Base-by-base conservation (phyloP, 352 stramenopile species). In the Phytophthora hibernalis region DNA sequence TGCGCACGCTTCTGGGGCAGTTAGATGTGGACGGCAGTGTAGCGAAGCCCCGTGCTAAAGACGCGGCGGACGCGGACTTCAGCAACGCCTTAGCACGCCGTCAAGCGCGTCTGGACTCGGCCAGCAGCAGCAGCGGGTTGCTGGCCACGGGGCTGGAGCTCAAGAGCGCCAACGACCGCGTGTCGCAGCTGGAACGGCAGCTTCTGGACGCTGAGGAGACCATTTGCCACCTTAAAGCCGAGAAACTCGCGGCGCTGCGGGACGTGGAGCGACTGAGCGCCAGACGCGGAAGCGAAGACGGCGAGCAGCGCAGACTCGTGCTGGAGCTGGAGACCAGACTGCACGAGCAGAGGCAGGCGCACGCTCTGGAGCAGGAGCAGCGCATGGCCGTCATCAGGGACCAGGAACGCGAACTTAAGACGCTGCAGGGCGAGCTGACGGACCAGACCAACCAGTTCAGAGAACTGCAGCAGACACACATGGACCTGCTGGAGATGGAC, bases 201-300 rank as follows among this genome's bases (percentile, higher is more conserved):
- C 70, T 92, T 20, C 65, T 94, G 53, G 74, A 88, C 50, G 79
- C 81, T 7, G 85, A 94, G 47, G 83, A 94, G 60, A 80, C 78
- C 4, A 91, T 92, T 40, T 87, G 80, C 62, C 85, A 94, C 68
- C 70, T 94, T 10, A 81, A 86, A 53, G 82, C 83, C 1, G 85
- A 94, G 77, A 91, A 90, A 28, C 61, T 84, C 10, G 75, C 80
- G 12, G 77, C 85, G 7, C 61, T 80, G 60, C 71, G 83, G 16
- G 61, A 85, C 20, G 73, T 88, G 13, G 83, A 94, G 71, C 75
- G 69, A n/a, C 70, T 92, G 18, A 75, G 70, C 21, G 21, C 53
- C 0, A 31, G 26, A 16, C n/a, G 24, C 54, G 13, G 4, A 10
- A 2, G 38, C 3, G 52, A 24, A 3, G 35, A 21, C 26, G 49